These are phyloP conservation scores for Trametes coccinea DNA, from an alignment of 768 basidiomycete species.

Conservation along the genomic window DNA sequence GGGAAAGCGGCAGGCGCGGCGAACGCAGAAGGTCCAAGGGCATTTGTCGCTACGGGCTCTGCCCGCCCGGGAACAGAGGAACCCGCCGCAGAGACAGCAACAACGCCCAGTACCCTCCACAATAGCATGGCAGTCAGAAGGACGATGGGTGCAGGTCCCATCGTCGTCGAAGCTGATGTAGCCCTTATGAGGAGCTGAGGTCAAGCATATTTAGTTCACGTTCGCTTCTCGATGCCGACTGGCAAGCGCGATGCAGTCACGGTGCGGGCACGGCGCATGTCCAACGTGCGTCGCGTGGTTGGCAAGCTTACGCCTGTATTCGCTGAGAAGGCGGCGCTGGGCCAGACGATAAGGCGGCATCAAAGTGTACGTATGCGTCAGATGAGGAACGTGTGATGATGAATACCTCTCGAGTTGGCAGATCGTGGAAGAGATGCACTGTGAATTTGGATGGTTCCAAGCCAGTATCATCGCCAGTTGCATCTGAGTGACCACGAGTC, in stretches of 20 bases:
- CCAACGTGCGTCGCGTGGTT: conserved; percentile 20
- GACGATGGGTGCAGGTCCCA: not conserved
- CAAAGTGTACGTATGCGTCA: not conserved
- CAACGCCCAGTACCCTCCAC: conserved; percentile 9
- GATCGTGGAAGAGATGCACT: not conserved
- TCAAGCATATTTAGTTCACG: conserved; percentile 12
- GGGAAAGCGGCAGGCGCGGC: conserved; percentile 66
- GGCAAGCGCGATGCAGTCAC: not conserved
- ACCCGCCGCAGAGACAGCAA: conserved; percentile 5
- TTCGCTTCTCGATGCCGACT: not conserved
- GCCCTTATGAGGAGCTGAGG: not conserved
- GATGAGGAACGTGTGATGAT: not conserved
- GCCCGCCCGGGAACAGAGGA: conserved; percentile 12
- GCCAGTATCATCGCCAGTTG: no score
- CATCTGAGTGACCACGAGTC: no score
- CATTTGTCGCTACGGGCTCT: conserved; percentile 1
- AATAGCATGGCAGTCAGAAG: conserved; percentile 13
- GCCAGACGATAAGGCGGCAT: not conserved
- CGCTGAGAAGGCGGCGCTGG: not conserved
- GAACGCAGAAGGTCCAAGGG: conserved; percentile 46
- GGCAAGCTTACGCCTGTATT: not conserved
- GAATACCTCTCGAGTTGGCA: not conserved
- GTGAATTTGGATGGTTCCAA: no score
- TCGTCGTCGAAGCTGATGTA: not conserved
- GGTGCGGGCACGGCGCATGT: conserved; percentile 1